Base-by-base conservation (phyloP, 1,139 yeast genomes). In the Suhomyces panamericanus region DNA sequence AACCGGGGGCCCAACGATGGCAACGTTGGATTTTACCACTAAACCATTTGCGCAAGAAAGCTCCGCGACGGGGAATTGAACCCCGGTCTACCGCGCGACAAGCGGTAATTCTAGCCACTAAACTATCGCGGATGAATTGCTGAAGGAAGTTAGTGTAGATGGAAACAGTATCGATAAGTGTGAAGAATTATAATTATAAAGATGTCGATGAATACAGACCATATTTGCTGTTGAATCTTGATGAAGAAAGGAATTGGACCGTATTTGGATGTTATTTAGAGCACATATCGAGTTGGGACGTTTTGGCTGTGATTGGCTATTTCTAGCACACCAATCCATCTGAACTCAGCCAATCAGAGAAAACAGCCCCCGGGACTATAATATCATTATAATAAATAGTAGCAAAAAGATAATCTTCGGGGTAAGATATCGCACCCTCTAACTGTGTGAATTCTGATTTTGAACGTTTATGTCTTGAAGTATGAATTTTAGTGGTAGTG, bases 1-100 rank as follows among this genome's bases (percentile, higher is more conserved):
- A n/a, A n/a, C n/a, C n/a, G n/a, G n/a, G n/a, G n/a, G n/a, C n/a
- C n/a, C n/a, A n/a, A n/a, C n/a, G n/a, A n/a, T n/a, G n/a, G n/a
- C n/a, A n/a, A n/a, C n/a, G n/a, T n/a, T n/a, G n/a, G n/a, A n/a
- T n/a, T n/a, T 39, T 39, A 39, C 42, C 42, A 39, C 42, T 39
- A 39, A 39, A 39, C 47, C 47, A 44, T 44, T 44, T 44, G 47
- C 47, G 44, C 47, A 34, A 39, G n/a, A 28, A 47, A 51, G 56
- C 82, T 77, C 81, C 81, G 80, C 77, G 80, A 77, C 82, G 80
- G 82, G 82, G 82, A 77, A 77, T 77, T 74, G 82, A 77, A 77
- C 82, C 82, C 82, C 80, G 82, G 81, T 77, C 82, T 73, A 73
- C 81, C 81, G 72, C 78, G 81, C 76, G 77, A 69, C 73, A 69